Conservation (phyloP, 345 rosid species). For the Citrus cavaleriei region DNA sequence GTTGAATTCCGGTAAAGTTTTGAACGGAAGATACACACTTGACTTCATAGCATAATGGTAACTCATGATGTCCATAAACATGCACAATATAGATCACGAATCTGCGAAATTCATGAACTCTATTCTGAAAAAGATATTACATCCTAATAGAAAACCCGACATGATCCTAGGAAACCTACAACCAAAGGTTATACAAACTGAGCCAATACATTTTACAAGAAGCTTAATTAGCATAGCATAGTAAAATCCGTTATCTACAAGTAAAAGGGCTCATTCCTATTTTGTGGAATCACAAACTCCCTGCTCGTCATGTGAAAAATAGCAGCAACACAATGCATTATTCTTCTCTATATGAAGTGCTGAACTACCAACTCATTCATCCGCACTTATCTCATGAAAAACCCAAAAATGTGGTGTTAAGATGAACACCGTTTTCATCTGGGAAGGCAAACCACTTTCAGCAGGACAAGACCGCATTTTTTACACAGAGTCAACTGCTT, state of each 20-base stretch:
- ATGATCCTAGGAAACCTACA: no score
- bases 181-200: not conserved
- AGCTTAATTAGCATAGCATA: not conserved
- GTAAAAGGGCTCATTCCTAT: not conserved
- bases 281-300: not conserved
- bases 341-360: not conserved
- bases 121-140: not conserved
- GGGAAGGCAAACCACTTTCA: not conserved
- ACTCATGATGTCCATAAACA: not conserved
- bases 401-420: constrained; percentile 4
- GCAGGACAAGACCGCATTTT: not conserved
- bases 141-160: not conserved
- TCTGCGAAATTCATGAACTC: not conserved
- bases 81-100: not conserved
- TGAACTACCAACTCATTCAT: not conserved
- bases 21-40: not conserved
- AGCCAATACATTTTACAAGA: not conserved
- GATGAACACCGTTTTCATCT: not conserved
- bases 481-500: constrained; percentile 37
- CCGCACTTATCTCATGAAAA: constrained; percentile 5
- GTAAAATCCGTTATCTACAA: constrained; percentile 24
- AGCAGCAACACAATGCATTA: not conserved
- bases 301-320: constrained; percentile 4
- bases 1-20: not conserved
- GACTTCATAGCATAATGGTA: not conserved